Conservation (phyloP, 2,329 filamentous ascomycete genomes). For the Penicillium fuscoglaucum region DNA sequence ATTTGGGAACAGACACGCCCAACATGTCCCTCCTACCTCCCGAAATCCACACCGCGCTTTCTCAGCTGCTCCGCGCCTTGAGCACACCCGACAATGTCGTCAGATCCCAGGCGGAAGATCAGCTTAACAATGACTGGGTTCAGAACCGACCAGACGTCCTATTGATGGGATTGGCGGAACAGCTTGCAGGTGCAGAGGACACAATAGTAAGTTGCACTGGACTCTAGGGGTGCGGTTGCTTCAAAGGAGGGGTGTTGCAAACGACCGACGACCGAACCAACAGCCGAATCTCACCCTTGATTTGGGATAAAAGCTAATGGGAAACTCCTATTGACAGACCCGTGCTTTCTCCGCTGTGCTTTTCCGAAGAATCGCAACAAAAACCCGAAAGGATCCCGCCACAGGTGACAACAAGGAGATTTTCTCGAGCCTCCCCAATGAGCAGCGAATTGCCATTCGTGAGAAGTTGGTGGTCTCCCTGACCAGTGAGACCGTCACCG, state of each 20-base stretch:
- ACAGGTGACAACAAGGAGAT: conserved; percentile 74
- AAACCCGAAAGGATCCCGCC: conserved; percentile 72
- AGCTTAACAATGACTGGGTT: conserved; percentile 89
- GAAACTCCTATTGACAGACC: conserved; percentile 55
- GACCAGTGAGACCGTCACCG: conserved; percentile 68
- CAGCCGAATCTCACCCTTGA: no score
- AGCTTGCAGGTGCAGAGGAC: conserved; percentile 77
- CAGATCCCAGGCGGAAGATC: conserved; percentile 83
- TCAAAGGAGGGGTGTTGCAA: not conserved
- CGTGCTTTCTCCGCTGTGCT: conserved; percentile 91
- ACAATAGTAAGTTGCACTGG: conserved; percentile 60
- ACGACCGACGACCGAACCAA: not conserved
- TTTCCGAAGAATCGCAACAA: conserved; percentile 89
- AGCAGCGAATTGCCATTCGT: conserved; percentile 76
- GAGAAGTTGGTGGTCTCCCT: conserved; percentile 79
- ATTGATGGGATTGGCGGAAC: conserved; percentile 91
- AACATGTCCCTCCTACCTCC: conserved; percentile 82
- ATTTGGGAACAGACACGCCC: conserved; percentile 32
- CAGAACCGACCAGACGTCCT: conserved; percentile 77
- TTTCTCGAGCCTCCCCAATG: conserved; percentile 74
- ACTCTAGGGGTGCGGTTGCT: conserved; percentile 5
- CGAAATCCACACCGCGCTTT: conserved; percentile 80
- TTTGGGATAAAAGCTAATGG: conserved; percentile 7
- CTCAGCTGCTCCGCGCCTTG: conserved; percentile 81
- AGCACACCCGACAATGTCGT: conserved; percentile 86